Evolutionary conservation across 1,139 yeast species (phyloP), one percentile per base, ranked within the genome.

Genomic region (Pichia sp.): DNA sequence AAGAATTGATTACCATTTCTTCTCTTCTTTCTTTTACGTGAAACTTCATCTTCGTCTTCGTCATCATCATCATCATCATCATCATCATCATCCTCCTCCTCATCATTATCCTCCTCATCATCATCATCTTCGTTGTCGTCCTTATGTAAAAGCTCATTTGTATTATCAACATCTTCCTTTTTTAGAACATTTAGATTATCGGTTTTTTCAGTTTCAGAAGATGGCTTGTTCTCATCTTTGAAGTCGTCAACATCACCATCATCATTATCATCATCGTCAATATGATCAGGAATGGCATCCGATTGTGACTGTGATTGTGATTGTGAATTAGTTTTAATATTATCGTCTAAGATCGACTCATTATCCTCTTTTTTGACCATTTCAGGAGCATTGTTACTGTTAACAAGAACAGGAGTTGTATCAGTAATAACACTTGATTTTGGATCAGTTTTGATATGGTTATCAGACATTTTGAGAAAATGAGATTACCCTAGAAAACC

Each of bases 1-100:
- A 92, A 77, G 68, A 92, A 92, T 72, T 86, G 92, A 67, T 92
- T 92, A 45, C 83, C 80, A 60, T 84, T 74, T 65, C 81, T 76
- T 68, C 83, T 74, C 66, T 79, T 78, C 65, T 73, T 72, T 34
- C 69, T 66, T 49, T 69, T 62, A 3, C 69, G 68, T 9, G 68
- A 67, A 16, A 66, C 73, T n/a, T 71, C 77, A 2, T 73, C 77
- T 0, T 74, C 79, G 1, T 75, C 80, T 0, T 74, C 79, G 0
- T 73, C 77, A 6, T 76, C 86, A 16, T 71, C 88, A 34, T 75
- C 95, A 4, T 74, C 92, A 7, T 75, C 87, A 0, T 76, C 86
- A 0, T 77, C 85, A 0, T 73, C 81, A 2, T 76, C 80, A 0
- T 73, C 74, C 1, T 74, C 81, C 7, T 72, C 76, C 1, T 74